A percentile compares a stretch with the other conserved stretches of the same genome.
Evolutionary conservation across 345 rosid species (phyloP).

Genomic region (Lepidium sativum): DNA sequence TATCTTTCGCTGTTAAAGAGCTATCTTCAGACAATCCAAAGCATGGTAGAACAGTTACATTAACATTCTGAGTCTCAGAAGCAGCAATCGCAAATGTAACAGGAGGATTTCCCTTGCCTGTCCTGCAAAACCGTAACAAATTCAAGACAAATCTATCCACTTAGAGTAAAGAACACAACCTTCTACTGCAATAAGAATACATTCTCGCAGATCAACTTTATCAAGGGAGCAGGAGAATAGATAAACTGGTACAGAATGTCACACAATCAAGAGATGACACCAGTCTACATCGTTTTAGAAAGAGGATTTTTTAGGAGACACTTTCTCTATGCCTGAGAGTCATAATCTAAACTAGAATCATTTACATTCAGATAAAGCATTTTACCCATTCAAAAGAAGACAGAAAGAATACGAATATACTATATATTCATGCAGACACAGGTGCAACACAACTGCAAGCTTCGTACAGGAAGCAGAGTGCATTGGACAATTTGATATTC

Average conservation of each 20-base stretch:
- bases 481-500: neutral
- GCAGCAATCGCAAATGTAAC: slow-evolving; percentile 95
- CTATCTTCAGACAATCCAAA: slow-evolving; percentile 89
- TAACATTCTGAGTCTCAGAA: slow-evolving; percentile 95
- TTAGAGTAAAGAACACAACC: slow-evolving; percentile 11
- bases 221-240: neutral
- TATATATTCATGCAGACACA: neutral
- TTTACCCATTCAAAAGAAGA: neutral
- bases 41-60: slow-evolving; percentile 80
- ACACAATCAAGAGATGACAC: neutral
- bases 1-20: slow-evolving; percentile 58
- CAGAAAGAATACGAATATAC: neutral
- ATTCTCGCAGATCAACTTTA: slow-evolving; percentile 1
- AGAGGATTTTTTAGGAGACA: neutral
- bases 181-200: neutral
- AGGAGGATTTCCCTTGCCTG: slow-evolving; percentile 85
- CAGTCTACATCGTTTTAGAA: neutral
- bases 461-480: neutral
- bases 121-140: slow-evolving; percentile 45
- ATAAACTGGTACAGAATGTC: neutral
- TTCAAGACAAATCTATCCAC: neutral
- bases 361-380: neutral
- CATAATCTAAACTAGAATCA: neutral
- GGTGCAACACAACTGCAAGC: neutral
- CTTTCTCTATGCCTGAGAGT: neutral